Evolutionary conservation across 345 rosid species (phyloP).

Genomic region (Cochlearia excelsa): DNA sequence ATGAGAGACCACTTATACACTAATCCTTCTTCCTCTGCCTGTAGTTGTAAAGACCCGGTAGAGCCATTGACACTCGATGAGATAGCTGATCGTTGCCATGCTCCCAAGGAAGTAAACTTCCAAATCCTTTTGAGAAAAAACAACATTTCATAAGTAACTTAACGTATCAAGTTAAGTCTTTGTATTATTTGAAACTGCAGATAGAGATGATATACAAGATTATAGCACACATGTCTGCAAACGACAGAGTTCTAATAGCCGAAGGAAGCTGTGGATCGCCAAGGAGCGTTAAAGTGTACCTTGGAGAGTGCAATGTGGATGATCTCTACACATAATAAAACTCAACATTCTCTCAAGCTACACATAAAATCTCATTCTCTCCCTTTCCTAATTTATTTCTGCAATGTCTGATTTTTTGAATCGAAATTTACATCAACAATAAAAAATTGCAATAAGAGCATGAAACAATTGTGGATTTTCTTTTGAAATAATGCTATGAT

Average conservation of each 20-base stretch:
- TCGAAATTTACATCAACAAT: not conserved
- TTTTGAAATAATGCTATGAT: not conserved
- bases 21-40: not conserved
- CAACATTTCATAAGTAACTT: not conserved
- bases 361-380: not conserved
- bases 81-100: constrained; percentile 90
- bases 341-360: not conserved
- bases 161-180: constrained; percentile 17
- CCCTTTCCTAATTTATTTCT: not conserved
- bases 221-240: constrained; percentile 92
- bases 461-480: constrained; percentile 18
- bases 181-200: constrained; percentile 40
- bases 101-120: constrained; percentile 60
- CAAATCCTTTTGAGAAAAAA: not conserved
- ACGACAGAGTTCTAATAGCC: constrained; percentile 83
- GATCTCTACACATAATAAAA: constrained; percentile 42
- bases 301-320: constrained; percentile 59
- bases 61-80: constrained; percentile 83
- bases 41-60: constrained; percentile 89
- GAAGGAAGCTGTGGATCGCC: constrained; percentile 82
- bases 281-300: constrained; percentile 75
- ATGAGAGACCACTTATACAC: constrained; percentile 14
- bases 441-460: not conserved
- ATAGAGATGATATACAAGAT: constrained; percentile 97
- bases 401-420: not conserved